phyloP scores from a whole-genome alignment of 768 basidiomycete species.

The Lentinula sp. region DNA sequence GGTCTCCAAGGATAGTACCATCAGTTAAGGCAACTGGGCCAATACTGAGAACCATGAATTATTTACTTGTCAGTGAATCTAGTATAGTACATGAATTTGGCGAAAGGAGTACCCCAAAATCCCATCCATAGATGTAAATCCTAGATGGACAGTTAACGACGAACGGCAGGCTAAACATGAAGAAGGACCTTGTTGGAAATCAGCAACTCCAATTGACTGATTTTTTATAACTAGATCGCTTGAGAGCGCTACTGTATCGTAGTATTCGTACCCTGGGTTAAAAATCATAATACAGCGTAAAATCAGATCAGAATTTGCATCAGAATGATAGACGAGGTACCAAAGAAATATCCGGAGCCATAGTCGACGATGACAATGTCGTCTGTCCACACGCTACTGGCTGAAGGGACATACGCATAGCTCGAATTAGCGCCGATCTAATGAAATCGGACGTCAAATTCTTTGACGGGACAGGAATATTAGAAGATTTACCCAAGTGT shows the following conservation, averaged over 20 bases:
- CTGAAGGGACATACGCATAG: neutral
- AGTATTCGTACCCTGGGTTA: constrained; percentile 34
- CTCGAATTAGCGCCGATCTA: neutral
- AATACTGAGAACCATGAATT: constrained; percentile 18
- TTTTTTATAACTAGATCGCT: constrained; percentile 38
- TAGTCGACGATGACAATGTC: constrained; percentile 42
- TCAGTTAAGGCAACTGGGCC: constrained; percentile 53
- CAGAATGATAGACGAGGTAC: constrained; percentile 17
- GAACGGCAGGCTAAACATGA: neutral
- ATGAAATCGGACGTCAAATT: neutral
- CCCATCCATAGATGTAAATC: constrained; percentile 50
- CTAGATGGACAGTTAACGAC: constrained; percentile 13
- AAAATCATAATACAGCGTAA: too few relatives aligned
- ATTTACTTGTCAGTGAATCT: neutral
- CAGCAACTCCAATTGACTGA: constrained; percentile 66
- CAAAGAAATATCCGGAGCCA: constrained; percentile 58
- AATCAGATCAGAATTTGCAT: too few relatives aligned
- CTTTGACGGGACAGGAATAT: constrained; percentile 17
- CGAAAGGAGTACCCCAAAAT: constrained; percentile 47
- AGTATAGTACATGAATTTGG: neutral
- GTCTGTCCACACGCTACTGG: neutral
- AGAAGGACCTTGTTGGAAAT: constrained; percentile 16
- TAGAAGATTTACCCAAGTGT: constrained; percentile 59
- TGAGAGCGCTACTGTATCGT: constrained; percentile 50
- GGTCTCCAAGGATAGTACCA: constrained; percentile 23